Evolutionary conservation across 1,284 basidiomycete genomes (phyloP).

Genomic region (Gomphus sp.): DNA sequence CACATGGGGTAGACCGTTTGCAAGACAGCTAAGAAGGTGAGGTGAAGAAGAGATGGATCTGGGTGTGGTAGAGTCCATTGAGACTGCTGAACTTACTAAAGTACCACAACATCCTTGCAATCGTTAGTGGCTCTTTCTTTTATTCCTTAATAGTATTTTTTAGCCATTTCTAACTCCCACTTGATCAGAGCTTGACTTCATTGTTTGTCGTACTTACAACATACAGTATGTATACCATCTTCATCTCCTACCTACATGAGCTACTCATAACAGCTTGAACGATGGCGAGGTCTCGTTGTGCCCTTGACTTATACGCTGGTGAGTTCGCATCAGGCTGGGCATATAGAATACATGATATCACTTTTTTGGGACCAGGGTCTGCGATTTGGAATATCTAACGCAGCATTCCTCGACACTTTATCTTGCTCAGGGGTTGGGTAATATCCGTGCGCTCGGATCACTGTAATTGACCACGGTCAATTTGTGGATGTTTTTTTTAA

Average conservation of each 20-base stretch:
- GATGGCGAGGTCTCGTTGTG: too few species aligned
- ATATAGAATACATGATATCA: too few species aligned
- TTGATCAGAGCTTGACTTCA: background rate
- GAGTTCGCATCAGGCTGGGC: too few species aligned
- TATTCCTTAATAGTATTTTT: background rate
- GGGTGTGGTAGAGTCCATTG: slow-evolving; percentile 29
- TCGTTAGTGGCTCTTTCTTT: background rate
- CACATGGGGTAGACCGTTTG: slow-evolving; percentile 26
- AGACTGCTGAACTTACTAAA: slow-evolving; percentile 23
- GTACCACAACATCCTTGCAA: slow-evolving; percentile 20
- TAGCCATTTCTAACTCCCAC: background rate
- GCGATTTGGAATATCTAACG: slow-evolving; percentile 14
- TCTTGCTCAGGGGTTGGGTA: slow-evolving; percentile 19
- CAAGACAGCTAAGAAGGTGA: slow-evolving; percentile 10
- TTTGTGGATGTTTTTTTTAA: too few species aligned
- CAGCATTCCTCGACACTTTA: too few species aligned
- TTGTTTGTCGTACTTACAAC: too few species aligned
- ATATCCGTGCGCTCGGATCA: slow-evolving; percentile 14
- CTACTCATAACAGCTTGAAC: too few species aligned
- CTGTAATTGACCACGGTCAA: background rate
- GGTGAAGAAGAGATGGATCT: slow-evolving; percentile 14
- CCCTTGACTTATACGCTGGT: background rate
- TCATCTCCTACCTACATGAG: too few species aligned
- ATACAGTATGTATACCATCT: too few species aligned
- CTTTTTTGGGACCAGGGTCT: background rate